Conservation (phyloP, 495 filamentous ascomycete genomes). For the Astrothelium macrocarpum region DNA sequence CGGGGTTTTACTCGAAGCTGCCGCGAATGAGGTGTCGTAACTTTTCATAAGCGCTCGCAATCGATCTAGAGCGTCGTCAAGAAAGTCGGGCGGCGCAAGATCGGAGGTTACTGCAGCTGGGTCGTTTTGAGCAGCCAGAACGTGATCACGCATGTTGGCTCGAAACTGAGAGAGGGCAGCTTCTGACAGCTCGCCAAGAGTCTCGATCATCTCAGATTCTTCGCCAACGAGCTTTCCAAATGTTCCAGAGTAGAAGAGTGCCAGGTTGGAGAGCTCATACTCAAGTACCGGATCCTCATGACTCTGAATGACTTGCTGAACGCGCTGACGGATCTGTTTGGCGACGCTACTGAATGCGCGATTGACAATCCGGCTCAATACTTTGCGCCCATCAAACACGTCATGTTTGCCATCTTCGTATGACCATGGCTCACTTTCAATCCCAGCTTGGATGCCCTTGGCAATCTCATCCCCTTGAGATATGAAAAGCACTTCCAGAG, state of each 20-base stretch:
- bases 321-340: constrained; percentile 65
- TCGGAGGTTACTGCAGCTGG: constrained; percentile 56
- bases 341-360: constrained; percentile 73
- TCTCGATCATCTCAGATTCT: constrained; percentile 58
- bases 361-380: constrained; percentile 79
- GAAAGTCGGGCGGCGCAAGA: constrained; percentile 70
- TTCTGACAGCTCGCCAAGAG: constrained; percentile 57
- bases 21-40: constrained; percentile 67
- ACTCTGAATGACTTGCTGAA: constrained; percentile 83
- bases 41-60: constrained; percentile 68
- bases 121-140: constrained; percentile 53
- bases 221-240: constrained; percentile 69
- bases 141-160: constrained; percentile 64
- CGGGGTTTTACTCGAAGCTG: constrained; percentile 42
- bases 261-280: constrained; percentile 80
- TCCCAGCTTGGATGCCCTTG: constrained; percentile 71
- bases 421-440: constrained; percentile 82
- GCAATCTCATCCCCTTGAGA: constrained; percentile 86
- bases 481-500: constrained; percentile 83
- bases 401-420: constrained; percentile 44
- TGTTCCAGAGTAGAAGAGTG: constrained; percentile 79
- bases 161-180: constrained; percentile 79
- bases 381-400: constrained; percentile 71
- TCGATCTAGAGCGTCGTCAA: constrained; percentile 67
- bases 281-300: constrained; percentile 82